Evolutionary conservation across 352 stramenopile species (phyloP), one percentile per base, ranked within the genome.

Genomic region (Peronosclerospora sorghi): DNA sequence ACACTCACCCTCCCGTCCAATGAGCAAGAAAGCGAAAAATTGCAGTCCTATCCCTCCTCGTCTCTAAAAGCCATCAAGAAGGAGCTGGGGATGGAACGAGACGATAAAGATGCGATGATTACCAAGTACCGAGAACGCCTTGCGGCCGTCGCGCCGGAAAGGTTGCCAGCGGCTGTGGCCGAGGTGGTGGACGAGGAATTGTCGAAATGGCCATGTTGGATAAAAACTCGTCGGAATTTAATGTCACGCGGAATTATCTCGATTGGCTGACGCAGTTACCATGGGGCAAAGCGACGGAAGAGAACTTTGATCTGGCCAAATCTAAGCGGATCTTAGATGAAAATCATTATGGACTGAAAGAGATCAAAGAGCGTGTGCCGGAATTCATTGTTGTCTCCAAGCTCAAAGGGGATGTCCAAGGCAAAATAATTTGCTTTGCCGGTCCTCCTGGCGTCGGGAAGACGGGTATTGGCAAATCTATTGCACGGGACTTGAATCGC

Each of bases 1-100:
- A n/a, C n/a, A n/a, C n/a, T n/a, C n/a, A n/a, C n/a, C n/a, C n/a
- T n/a, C n/a, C n/a, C n/a, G n/a, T n/a, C n/a, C n/a, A n/a, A n/a
- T n/a, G n/a, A n/a, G n/a, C n/a, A n/a, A n/a, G n/a, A n/a, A n/a
- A n/a, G n/a, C n/a, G n/a, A n/a, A n/a, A n/a, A n/a, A n/a, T n/a
- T n/a, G n/a, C n/a, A n/a, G n/a, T n/a, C n/a, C n/a, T n/a, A n/a
- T n/a, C n/a, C n/a, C n/a, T n/a, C n/a, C n/a, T n/a, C n/a, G n/a
- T n/a, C n/a, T n/a, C n/a, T 99, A 4, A 98, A 99, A 59, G 94
- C 78, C 0, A 99, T 99, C 58, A 98, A 99, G 68, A 98, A 98
- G 37, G 92, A 99, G 57, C 71, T 99, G 0, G 95, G 95, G 0
- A 64, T 82, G 28, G 55, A 43, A 1, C 54, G 60, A 1, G 68